Evolutionary conservation across 768 basidiomycete genomes (phyloP), one percentile per base, ranked within the genome.

Genomic region (Tricholomella constricta): DNA sequence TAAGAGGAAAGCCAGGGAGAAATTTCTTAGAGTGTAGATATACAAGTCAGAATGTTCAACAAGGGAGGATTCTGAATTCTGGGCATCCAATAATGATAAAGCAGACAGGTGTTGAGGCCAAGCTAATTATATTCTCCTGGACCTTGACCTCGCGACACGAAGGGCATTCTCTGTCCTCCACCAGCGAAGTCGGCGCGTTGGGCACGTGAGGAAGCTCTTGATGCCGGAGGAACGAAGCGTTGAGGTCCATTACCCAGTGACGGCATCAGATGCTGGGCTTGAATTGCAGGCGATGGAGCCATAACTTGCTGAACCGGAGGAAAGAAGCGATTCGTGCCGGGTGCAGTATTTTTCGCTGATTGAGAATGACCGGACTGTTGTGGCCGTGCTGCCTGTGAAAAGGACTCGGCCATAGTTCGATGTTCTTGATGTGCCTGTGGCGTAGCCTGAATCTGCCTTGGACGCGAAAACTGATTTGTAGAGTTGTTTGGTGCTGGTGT

Each of bases 131-230:
- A 52, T 46, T 38, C 32, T 47, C 54, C 37, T n/a, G 41, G 31
- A 22, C 49, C 38, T 45, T 64, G 62, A 48, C 47, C 42, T 17
- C 54, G 48, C 50, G 68, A 75, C 32, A 79, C 62, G 63, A 87
- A 87, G 36, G 83, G 80, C 55, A 73, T 71, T 60, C 84, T 76
- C 53, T 87, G 84, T 47, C 69, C 71, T 36, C 70, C 65, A 19
- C 70, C 66, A 56, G 53, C 40, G 25, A 29, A 37, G 14, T 62
- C 48, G 40, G 51, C 26, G 42, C 55, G 59, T 26, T 62, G 55
- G n/a, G 64, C 54, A 22, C 70, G 58, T 45, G 61, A 65, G n/a
- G 62, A 63, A 11, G 58, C 66, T 52, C 67, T 66, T 27, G 62
- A 56, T 34, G 52, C 60, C 43, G 63, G 38, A 15, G 54, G 50